Percentiles rank a stretch among this genome's conserved stretches.
These are phyloP conservation scores for Rhypophila decipiens DNA, from an alignment of 495 filamentous ascomycete genomes.

Conservation along the genomic window DNA sequence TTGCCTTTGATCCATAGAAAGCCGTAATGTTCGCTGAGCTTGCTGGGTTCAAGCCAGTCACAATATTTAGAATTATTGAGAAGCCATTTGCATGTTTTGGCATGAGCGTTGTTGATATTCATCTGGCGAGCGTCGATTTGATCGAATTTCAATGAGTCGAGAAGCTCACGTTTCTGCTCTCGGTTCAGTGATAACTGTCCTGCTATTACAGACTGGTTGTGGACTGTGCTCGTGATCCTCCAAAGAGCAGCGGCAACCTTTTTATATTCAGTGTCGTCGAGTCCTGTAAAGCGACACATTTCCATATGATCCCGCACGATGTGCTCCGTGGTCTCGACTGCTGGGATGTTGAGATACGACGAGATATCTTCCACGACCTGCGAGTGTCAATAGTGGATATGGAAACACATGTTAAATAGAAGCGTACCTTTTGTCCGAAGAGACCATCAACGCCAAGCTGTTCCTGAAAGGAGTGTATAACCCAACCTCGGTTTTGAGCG, in stretches of 20 bases:
- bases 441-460: conserved; percentile 15
- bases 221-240: conserved; percentile 3
- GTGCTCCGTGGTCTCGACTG: conserved; percentile 20
- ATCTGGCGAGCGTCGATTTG: conserved; percentile 33
- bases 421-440: conserved; percentile 15
- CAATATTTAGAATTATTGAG: conserved; percentile 32
- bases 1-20: conserved; percentile 56
- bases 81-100: conserved; percentile 47
- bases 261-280: conserved; percentile 19
- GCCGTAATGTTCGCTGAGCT: conserved; percentile 35
- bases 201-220: too few relatives aligned
- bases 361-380: conserved; percentile 34
- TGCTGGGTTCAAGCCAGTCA: conserved; percentile 39
- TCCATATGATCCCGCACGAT: conserved; percentile 32
- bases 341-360: conserved; percentile 20
- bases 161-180: conserved; percentile 11
- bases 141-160: conserved; percentile 30
- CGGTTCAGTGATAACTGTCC: neutral
- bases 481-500: conserved; percentile 19
- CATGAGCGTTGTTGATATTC: conserved; percentile 31
- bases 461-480: conserved; percentile 34
- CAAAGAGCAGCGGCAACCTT: conserved; percentile 12
- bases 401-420: neutral
- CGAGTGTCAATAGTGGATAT: neutral
- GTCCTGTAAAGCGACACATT: conserved; percentile 35